Base-by-base conservation (phyloP, 2,329 filamentous ascomycete genomes). In the Aspergillus sp. region DNA sequence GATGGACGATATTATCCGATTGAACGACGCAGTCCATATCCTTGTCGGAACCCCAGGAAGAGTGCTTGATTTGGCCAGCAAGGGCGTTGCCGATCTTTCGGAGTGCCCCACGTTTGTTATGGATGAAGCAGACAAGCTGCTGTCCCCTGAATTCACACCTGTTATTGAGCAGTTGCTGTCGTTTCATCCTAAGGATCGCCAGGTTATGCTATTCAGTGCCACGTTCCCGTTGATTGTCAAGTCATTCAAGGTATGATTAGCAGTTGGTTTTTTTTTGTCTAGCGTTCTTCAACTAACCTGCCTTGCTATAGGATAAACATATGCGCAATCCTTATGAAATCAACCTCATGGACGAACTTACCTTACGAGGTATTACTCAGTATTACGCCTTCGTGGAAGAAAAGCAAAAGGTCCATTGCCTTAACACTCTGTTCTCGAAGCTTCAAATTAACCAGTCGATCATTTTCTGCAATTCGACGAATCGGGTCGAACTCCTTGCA, bases 371-470 rank as follows among this genome's bases (percentile, higher is more conserved):
- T 76, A 97, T 98, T 64, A 98, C 93, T 0, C 93, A 98, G 67
- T 98, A 97, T 75, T 98, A 98, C 65, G 93, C 93, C 38, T 98
- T 97, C 59, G 94, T 98, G 45, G 93, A 98, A 71, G 93, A 98
- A 74, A 96, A 96, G 75, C 89, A 96, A 68, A 98, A 98, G 74
- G 93, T 98, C 17, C 94, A 98, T 74, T 98, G 93, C 69, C 75
- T 98, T 56, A 98, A 98, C 76, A 98, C 93, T 0, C 84, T 98
- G 54, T 98, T 98, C 77, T 96, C 90, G 60, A 95, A 96, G 73
- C 83, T 98, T 13, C 91, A 98, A 72, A 98, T 98, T 75, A 98
- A 98, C 74, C 93, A 98, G 76, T 98, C 94, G 53, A 98, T 98
- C 75, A 98, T 98, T 68, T 98, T 98, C 76, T 98, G 93, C 75